Evolutionary conservation across 2,329 filamentous ascomycete species (phyloP).

Genomic region (Curvularia eragrostidis): DNA sequence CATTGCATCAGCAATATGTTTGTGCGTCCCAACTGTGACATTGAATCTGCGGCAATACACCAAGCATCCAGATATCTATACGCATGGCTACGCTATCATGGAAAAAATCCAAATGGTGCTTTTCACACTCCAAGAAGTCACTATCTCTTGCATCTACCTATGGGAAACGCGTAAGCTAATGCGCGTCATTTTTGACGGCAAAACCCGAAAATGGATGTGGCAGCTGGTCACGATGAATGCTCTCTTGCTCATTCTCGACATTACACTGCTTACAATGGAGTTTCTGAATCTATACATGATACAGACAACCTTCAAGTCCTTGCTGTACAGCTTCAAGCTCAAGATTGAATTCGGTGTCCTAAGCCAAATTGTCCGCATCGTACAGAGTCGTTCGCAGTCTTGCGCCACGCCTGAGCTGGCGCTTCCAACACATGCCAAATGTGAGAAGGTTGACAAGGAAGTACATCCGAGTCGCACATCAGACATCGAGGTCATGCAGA

Average conservation of each 20-base stretch:
- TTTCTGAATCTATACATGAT: conserved; percentile 27
- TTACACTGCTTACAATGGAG: conserved; percentile 18
- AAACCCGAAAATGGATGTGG: conserved; percentile 21
- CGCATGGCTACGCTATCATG: conserved; percentile 30
- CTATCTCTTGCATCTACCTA: conserved; percentile 54
- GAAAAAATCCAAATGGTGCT: conserved; percentile 51
- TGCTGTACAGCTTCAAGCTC: conserved; percentile 54
- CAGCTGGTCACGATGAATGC: conserved; percentile 26
- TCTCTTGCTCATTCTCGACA: conserved; percentile 21
- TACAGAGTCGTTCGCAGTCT: conserved; percentile 4
- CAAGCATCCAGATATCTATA: conserved; percentile 13
- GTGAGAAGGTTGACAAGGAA: not conserved
- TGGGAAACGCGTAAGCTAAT: conserved; percentile 52
- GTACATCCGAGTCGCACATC: not conserved
- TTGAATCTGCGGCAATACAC: conserved; percentile 33
- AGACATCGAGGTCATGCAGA: conserved; percentile 13
- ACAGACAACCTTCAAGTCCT: conserved; percentile 42
- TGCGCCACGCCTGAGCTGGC: not conserved
- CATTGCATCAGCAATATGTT: conserved; percentile 37
- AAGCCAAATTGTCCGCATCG: conserved; percentile 32
- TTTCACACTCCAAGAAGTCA: conserved; percentile 49
- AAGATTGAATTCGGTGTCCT: conserved; percentile 62
- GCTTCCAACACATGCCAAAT: not conserved
- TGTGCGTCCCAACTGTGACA: conserved; percentile 59
- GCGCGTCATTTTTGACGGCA: conserved; percentile 16